Percentiles rank a stretch among this genome's conserved stretches.
These are phyloP conservation scores for Coniochaeta sp. DNA, from an alignment of 2,329 filamentous ascomycete species.

Conservation along the genomic window DNA sequence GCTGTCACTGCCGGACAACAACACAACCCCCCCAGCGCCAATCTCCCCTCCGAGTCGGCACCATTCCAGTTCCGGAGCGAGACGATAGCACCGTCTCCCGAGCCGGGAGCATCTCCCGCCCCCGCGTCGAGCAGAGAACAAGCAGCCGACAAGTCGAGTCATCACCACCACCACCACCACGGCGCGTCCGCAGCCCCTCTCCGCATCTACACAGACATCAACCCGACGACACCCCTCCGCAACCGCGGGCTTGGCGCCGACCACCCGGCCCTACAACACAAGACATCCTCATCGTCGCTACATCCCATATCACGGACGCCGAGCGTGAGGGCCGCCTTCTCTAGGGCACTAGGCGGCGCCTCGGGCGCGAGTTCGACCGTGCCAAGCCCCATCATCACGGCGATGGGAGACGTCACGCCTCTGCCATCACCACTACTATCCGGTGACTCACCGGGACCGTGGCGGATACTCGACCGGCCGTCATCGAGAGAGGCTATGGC, in stretches of 20 bases:
- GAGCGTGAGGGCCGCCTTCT: slow-evolving; percentile 50
- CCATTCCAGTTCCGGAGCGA: slow-evolving; percentile 19
- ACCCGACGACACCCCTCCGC: slow-evolving; percentile 11
- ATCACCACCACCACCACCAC: slow-evolving; percentile 8
- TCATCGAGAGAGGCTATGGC: slow-evolving; percentile 38
- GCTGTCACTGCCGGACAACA: neutral
- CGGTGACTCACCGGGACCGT: slow-evolving; percentile 58
- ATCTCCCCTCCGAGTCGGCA: slow-evolving; percentile 8
- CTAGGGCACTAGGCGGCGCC: slow-evolving; percentile 38
- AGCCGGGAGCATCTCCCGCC: slow-evolving; percentile 12
- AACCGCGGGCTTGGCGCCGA: slow-evolving; percentile 12
- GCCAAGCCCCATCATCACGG: slow-evolving; percentile 67
- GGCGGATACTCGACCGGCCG: slow-evolving; percentile 48
- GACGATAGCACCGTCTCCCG: slow-evolving; percentile 23
- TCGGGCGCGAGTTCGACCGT: slow-evolving; percentile 59
- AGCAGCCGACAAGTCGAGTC: slow-evolving; percentile 5
- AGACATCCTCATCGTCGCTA: slow-evolving; percentile 37
- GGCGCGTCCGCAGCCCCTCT: slow-evolving; percentile 6
- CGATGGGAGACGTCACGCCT: slow-evolving; percentile 73
- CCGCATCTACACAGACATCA: slow-evolving; percentile 14
- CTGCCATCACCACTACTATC: slow-evolving; percentile 68
- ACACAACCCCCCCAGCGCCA: neutral
- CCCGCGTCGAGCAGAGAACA: neutral
- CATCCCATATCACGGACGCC: slow-evolving; percentile 50
- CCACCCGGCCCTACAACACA: slow-evolving; percentile 27